Percentiles rank a stretch among this genome's conserved stretches.
Evolutionary conservation across 1,284 basidiomycete species (phyloP).

Genomic region (Cutaneotrichosporon sp.): DNA sequence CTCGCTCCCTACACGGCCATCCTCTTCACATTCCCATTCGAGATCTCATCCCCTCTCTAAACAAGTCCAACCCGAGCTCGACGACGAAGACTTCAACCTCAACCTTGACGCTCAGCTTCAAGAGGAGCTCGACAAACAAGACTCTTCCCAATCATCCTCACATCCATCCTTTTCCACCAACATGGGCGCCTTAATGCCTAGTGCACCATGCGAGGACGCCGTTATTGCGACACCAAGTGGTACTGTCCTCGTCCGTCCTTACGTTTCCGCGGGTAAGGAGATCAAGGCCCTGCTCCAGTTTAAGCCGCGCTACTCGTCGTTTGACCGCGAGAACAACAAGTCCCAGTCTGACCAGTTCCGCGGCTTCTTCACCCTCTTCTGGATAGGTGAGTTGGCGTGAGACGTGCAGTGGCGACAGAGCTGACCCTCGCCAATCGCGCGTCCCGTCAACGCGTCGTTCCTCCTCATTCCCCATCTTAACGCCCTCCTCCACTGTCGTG

Average conservation of each 20-base stretch:
- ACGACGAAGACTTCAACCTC: conserved; percentile 2
- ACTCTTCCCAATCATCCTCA: no score
- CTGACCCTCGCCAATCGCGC: neutral
- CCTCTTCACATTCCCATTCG: neutral
- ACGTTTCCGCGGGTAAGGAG: conserved; percentile 43
- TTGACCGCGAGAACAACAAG: conserved; percentile 74
- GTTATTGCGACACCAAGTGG: conserved; percentile 45
- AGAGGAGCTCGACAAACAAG: neutral
- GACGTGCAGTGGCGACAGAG: neutral
- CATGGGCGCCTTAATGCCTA: neutral
- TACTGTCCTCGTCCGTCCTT: conserved; percentile 45
- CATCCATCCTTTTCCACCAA: neutral
- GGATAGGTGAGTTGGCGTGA: conserved; percentile 56
- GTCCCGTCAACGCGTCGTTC: neutral
- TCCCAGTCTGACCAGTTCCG: conserved; percentile 81
- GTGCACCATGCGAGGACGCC: conserved; percentile 23
- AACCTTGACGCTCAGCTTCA: conserved; percentile 1
- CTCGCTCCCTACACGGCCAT: neutral
- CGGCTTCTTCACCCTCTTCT: conserved; percentile 91
- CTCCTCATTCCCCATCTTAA: neutral
- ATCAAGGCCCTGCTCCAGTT: conserved; percentile 70
- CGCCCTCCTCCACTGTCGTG: neutral
- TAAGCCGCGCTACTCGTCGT: conserved; percentile 74
- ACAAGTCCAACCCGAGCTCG: neutral
- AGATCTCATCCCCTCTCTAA: neutral